phyloP scores from a whole-genome alignment of 108 stramenopile genomes.

The Craspedostauros australis region DNA sequence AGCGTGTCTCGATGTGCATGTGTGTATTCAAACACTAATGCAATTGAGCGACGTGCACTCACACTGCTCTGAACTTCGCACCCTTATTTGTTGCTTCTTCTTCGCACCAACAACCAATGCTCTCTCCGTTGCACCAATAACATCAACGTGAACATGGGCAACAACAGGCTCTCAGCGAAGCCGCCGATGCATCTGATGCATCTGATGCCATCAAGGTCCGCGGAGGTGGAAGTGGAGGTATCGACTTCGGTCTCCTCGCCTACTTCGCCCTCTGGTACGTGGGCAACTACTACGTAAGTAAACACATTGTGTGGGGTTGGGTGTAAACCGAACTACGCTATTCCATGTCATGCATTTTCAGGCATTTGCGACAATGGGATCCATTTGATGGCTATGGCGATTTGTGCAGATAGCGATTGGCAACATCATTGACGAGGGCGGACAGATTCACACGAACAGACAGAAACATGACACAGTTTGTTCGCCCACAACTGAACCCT shows the following conservation, averaged over 20 bases:
- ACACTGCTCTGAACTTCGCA: too few relatives aligned
- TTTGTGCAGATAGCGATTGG: too few relatives aligned
- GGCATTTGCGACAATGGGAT: not conserved
- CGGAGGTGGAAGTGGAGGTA: conserved; percentile 41
- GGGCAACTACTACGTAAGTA: conserved; percentile 84
- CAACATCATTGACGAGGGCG: too few relatives aligned
- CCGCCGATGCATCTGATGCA: conserved; percentile 8
- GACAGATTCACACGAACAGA: too few relatives aligned
- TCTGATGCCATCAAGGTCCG: conserved; percentile 44
- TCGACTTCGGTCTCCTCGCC: conserved; percentile 76
- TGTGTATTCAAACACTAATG: too few relatives aligned
- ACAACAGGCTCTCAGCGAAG: conserved; percentile 25
- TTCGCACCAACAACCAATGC: not conserved
- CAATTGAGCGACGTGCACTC: too few relatives aligned
- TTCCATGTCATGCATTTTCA: not conserved
- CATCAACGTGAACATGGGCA: not conserved
- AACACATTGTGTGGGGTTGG: not conserved
- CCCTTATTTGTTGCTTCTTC: not conserved
- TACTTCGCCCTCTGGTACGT: conserved; percentile 93
- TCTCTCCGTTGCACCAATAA: conserved; percentile 10
- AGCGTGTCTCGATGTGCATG: too few relatives aligned
- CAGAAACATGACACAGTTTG: too few relatives aligned
- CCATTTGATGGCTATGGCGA: too few relatives aligned
- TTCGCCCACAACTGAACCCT: too few relatives aligned
- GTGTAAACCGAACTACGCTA: not conserved